Base-by-base conservation (phyloP, 768 basidiomycete genomes). In the Auricularia heimuer region DNA sequence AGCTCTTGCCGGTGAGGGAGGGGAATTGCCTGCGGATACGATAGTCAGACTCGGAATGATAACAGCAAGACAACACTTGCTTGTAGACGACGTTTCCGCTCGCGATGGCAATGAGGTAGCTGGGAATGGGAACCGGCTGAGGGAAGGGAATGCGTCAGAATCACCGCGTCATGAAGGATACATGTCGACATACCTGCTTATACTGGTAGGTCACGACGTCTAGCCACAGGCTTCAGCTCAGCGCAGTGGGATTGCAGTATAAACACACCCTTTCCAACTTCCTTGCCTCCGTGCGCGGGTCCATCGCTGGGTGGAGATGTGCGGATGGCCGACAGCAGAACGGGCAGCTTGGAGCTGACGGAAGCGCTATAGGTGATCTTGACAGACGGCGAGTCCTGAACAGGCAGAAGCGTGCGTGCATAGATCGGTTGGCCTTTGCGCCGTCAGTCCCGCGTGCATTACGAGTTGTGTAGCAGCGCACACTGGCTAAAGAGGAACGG, bases 401-500 rank as follows among this genome's bases (percentile, higher is more conserved):
- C 71, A 2, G 94, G 94, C 0, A 84, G 82, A 51, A 96, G 75
- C 3, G 87, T 82, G 35, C 94, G 85, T 2, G 90, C 90, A 71
- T 95, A 88, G 69, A 94, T 96, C 3, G 95, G 92, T 68, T 97
- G 94, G 70, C 56, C 47, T 51, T 8, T 1, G 18, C 10, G 47
- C 14, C 47, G 6, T 16, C 18, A 51, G 18, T 6, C 47, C 29
- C 29, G 0, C 29, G 29, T 29, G 29, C 29, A 29, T 29, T 29
- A 29, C 29, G 29, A 29, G 29, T 29, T 29, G 29, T 29, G 12
- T 42, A 42, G 18, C 11, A 6, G 47, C 47, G 47, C 16, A 51
- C 89, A 92, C 70, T 97, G 95, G 66, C 91, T 93, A 78, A 94
- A 98, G 16, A 98, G 75, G 75, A 89, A 97, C 0, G 92, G 88